A percentile compares a stretch with the other conserved stretches of the same genome.
Conservation (phyloP, 805 yeast genomes). For the Candida sphagnicola region DNA sequence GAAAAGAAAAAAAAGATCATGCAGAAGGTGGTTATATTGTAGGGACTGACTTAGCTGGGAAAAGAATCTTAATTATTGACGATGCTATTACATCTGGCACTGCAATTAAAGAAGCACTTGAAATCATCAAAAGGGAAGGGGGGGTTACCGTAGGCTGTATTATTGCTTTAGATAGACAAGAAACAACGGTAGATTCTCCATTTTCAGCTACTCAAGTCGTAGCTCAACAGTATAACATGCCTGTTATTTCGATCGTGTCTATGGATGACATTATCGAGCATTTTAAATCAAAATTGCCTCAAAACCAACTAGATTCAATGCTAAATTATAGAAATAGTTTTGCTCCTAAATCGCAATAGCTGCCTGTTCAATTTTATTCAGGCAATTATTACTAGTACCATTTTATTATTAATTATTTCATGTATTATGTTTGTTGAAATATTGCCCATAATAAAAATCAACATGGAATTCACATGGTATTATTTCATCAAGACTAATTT, state of each 20-base stretch:
- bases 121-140: slow-evolving; percentile 61
- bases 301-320: slow-evolving; percentile 55
- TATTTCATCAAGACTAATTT: too few species aligned
- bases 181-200: slow-evolving; percentile 65
- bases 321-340: slow-evolving; percentile 53
- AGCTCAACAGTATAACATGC: slow-evolving; percentile 65
- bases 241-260: slow-evolving; percentile 77
- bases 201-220: slow-evolving; percentile 82
- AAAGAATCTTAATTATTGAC: slow-evolving; percentile 81
- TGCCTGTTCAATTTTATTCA: too few species aligned
- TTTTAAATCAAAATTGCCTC: slow-evolving; percentile 51
- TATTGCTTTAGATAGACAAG: slow-evolving; percentile 94
- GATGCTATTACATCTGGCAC: slow-evolving; percentile 99
- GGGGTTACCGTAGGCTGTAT: slow-evolving; percentile 82
- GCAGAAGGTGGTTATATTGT: slow-evolving; percentile 98
- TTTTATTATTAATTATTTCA: too few species aligned
- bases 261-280: slow-evolving; percentile 70
- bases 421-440: too few species aligned
- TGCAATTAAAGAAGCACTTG: slow-evolving; percentile 91
- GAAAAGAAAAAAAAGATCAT: slow-evolving; percentile 95
- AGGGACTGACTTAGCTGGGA: slow-evolving; percentile 70
- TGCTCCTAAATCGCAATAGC: slow-evolving; percentile 31
- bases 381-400: too few species aligned
- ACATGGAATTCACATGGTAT: too few species aligned
- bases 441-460: too few species aligned